phyloP scores from a whole-genome alignment of 768 basidiomycete species.

The Pisolithus tinctorius region DNA sequence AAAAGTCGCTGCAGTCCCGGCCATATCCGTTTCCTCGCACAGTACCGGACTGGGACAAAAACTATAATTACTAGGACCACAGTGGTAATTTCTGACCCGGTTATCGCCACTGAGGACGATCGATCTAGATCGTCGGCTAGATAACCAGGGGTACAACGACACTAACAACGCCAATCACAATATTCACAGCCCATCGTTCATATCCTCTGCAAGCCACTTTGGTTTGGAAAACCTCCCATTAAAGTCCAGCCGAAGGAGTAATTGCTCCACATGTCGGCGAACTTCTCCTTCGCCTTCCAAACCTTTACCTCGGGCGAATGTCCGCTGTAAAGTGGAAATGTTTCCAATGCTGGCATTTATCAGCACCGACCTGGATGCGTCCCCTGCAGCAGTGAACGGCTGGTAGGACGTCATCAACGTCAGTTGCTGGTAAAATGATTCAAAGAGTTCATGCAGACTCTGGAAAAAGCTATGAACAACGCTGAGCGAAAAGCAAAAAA shows the following conservation, averaged over 20 bases:
- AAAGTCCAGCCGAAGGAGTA: constrained; percentile 79
- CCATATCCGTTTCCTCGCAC: constrained; percentile 17
- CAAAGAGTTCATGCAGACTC: constrained; percentile 61
- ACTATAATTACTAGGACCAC: too few species aligned
- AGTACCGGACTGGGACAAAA: neutral
- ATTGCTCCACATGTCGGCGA: constrained; percentile 73
- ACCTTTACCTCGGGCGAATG: constrained; percentile 45
- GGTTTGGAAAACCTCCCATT: constrained; percentile 68
- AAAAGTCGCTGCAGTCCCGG: constrained; percentile 18
- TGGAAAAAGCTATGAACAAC: constrained; percentile 23
- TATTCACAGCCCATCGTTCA: constrained; percentile 4
- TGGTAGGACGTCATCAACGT: constrained; percentile 73
- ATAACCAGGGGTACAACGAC: neutral
- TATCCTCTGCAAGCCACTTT: constrained; percentile 12
- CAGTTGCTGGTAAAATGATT: constrained; percentile 76
- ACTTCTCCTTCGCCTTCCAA: constrained; percentile 60
- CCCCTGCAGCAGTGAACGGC: constrained; percentile 52
- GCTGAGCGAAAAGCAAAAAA: neutral
- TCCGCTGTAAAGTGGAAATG: constrained; percentile 38
- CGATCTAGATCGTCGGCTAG: neutral
- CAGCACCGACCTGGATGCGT: constrained; percentile 65
- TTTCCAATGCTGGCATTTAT: constrained; percentile 52
- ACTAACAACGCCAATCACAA: constrained; percentile 10
- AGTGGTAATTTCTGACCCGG: neutral
- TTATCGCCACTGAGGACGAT: neutral